phyloP scores from a whole-genome alignment of 2,329 filamentous ascomycete species.

The Emergomyces pasteurianus region DNA sequence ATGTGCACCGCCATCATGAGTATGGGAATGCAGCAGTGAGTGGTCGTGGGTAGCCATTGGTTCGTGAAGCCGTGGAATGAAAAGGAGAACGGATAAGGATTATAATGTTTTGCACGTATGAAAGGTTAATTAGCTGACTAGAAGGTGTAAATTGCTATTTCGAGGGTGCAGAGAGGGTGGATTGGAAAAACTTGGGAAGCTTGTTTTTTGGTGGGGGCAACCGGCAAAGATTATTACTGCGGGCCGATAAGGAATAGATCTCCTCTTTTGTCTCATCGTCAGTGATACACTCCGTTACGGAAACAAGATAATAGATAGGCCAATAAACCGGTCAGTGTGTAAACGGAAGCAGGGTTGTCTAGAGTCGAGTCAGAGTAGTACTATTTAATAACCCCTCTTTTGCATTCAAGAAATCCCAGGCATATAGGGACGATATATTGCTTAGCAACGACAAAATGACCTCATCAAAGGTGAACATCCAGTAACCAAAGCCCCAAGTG shows the following conservation, averaged over 20 bases:
- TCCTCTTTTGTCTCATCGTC: too few relatives aligned
- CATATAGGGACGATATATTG: background rate
- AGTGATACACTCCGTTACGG: background rate
- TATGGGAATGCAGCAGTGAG: constrained; percentile 35
- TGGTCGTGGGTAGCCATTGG: constrained; percentile 6
- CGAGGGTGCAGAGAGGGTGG: background rate
- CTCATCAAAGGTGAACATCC: background rate
- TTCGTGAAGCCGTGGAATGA: background rate
- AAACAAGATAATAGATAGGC: background rate
- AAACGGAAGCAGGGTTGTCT: background rate
- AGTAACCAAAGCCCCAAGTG: background rate
- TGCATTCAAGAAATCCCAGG: background rate
- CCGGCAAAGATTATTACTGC: background rate
- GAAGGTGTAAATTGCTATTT: too few relatives aligned
- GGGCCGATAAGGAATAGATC: background rate
- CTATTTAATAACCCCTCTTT: background rate
- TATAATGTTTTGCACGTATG: background rate
- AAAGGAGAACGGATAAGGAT: background rate
- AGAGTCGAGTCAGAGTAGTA: background rate
- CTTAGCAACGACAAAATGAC: background rate
- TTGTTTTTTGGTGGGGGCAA: background rate
- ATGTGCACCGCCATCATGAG: constrained; percentile 55
- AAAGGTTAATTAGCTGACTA: background rate
- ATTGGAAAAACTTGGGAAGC: background rate
- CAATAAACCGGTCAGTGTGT: background rate